Base-by-base conservation (phyloP, 2,329 filamentous ascomycete genomes). In the Curvularia spicifera region DNA sequence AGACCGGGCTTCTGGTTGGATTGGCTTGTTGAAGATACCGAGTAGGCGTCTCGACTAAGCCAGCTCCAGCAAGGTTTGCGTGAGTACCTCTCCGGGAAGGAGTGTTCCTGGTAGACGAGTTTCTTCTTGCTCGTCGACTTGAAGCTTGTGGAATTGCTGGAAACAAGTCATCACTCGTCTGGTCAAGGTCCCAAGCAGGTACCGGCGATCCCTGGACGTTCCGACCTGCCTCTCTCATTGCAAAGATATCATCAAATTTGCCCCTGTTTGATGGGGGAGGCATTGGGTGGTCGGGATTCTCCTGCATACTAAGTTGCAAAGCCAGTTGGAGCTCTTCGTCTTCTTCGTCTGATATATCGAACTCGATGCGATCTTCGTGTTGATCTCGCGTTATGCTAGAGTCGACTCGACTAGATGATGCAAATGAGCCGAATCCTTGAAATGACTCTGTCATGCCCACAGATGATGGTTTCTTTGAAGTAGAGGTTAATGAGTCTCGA, bases 221-320 rank as follows among this genome's bases (percentile, higher is more conserved):
- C 10, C 56, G 54, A 2, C 52, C 56, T 43, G 47, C 52, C 44
- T 59, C 52, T 31, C 54, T 43, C 47, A 53, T 29, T 20, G 56
- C 48, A 9, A 61, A 55, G 1, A 53, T 53, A 37, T 47, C 31
- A 10, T 51, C 56, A 8, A 51, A 56, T 7, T 28, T 50, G 10
- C 52, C 43, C 8, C 24, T 33, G 15, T 18, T 51, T 20, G 39
- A 28, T 28, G 26, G 18, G 18, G 51, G 31, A 13, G 28, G 31
- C 7, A 42, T 20, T 31, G 31, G 5, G 31, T 10, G 15, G 18
- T 18, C 13, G 10, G 26, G 18, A 24, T 46, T 39, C 12, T 56
- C 55, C 37, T 52, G 57, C 53, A 64, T 45, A 40, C 65, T 65
- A 7, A 65, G 45, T 28, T 51, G 57, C 33, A 64, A 54, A 42